These are phyloP conservation scores for Candida tallmaniae DNA, from an alignment of 805 yeast species.

Conservation along the genomic window DNA sequence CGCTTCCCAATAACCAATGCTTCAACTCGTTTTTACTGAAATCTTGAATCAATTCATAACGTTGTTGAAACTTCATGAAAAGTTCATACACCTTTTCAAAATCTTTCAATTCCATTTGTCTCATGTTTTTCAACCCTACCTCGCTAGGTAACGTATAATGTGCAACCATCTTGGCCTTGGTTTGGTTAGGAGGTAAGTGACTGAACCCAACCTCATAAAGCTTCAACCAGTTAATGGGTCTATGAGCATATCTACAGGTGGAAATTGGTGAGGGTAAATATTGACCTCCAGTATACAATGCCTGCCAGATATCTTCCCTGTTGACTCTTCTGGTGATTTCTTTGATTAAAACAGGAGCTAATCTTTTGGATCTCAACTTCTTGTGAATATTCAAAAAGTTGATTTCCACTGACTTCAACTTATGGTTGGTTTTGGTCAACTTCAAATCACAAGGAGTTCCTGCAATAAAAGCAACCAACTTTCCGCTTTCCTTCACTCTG, in stretches of 20 bases:
- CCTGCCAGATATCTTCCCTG: slow-evolving; percentile 85
- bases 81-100: slow-evolving; percentile 58
- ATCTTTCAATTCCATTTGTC: slow-evolving; percentile 56
- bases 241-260: slow-evolving; percentile 84
- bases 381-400: slow-evolving; percentile 94
- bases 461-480: slow-evolving; percentile 86
- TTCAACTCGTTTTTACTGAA: slow-evolving; percentile 64
- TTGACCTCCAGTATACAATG: slow-evolving; percentile 89
- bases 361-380: slow-evolving; percentile 84
- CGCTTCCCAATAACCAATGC: slow-evolving; percentile 73
- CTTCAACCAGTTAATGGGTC: slow-evolving; percentile 90
- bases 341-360: slow-evolving; percentile 90
- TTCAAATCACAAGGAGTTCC: slow-evolving; percentile 77
- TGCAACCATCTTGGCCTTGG: slow-evolving; percentile 64
- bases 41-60: slow-evolving; percentile 69
- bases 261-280: slow-evolving; percentile 90
- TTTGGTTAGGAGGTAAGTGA: slow-evolving; percentile 65
- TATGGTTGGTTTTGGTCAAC: slow-evolving; percentile 46
- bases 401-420: slow-evolving; percentile 72
- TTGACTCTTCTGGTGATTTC: slow-evolving; percentile 94
- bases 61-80: slow-evolving; percentile 56
- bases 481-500: slow-evolving; percentile 69
- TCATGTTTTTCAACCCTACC: slow-evolving; percentile 50
- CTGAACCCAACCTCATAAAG: slow-evolving; percentile 88
- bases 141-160: slow-evolving; percentile 51